Conservation (phyloP, 441 rosid species). For the Sinapis alba region DNA sequence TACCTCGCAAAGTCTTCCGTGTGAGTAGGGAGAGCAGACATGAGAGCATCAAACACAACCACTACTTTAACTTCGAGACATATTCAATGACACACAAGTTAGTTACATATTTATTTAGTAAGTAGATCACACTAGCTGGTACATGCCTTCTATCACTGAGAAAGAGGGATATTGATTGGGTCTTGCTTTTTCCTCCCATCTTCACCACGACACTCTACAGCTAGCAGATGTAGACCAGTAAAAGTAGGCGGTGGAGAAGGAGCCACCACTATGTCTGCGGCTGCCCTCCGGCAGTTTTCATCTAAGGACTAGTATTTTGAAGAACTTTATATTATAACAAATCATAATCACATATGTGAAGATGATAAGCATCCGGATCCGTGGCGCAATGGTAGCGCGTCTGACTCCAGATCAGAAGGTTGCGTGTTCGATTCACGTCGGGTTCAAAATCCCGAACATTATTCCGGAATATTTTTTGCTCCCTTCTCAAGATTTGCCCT, state of each 20-base stretch:
- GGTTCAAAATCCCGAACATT: slow-evolving; percentile 51
- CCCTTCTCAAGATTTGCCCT: neutral
- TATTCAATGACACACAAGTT: neutral
- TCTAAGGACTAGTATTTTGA: neutral
- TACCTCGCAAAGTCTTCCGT: slow-evolving; percentile 82
- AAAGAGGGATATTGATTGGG: slow-evolving; percentile 29
- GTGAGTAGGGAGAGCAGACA: slow-evolving; percentile 90
- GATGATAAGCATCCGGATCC: slow-evolving; percentile 53
- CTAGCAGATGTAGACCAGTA: slow-evolving; percentile 4
- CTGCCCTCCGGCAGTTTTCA: slow-evolving; percentile 41
- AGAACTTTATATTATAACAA: no score
- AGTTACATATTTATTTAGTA: neutral
- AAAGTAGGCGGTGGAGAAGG: slow-evolving; percentile 17
- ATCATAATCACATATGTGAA: neutral
- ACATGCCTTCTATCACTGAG: slow-evolving; percentile 76
- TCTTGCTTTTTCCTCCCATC: slow-evolving; percentile 44
- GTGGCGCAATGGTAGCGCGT: slow-evolving; percentile 99
- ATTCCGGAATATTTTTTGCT: neutral
- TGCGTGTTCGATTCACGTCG: slow-evolving; percentile 97
- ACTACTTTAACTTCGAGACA: slow-evolving; percentile 58
- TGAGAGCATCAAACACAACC: slow-evolving; percentile 89
- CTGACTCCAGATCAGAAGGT: slow-evolving; percentile 99
- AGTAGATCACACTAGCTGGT: neutral
- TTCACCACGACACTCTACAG: slow-evolving; percentile 36
- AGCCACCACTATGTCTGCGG: slow-evolving; percentile 33